These are phyloP conservation scores for Beauveria sp. DNA, from an alignment of 2,329 filamentous ascomycete species.

Conservation along the genomic window DNA sequence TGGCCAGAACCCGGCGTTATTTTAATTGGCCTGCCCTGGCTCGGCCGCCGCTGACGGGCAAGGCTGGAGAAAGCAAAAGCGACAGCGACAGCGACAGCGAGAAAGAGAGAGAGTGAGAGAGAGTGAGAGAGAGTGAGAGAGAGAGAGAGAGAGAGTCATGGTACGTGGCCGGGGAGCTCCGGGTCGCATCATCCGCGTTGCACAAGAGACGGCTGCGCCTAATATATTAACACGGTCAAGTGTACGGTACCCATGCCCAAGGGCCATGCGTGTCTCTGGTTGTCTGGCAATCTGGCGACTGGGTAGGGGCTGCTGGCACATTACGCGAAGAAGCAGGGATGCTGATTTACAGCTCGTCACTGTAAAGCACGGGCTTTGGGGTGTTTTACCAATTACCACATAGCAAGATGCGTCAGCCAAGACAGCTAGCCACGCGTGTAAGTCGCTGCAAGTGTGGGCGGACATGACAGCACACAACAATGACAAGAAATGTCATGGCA, in stretches of 20 bases:
- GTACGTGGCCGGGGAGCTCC: background rate
- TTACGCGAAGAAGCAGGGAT: background rate
- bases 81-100: background rate
- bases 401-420: background rate
- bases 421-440: background rate
- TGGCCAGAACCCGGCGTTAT: background rate
- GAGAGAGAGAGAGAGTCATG: background rate
- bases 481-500: background rate
- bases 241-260: background rate
- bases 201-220: background rate
- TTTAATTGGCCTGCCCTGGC: background rate
- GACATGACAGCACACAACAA: background rate
- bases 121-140: background rate
- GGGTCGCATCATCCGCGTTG: slow-evolving; percentile 6
- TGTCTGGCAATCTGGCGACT: no score
- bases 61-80: background rate
- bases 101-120: background rate
- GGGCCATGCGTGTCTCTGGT: no score
- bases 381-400: no score
- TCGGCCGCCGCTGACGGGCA: no score
- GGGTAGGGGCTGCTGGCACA: no score
- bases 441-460: background rate
- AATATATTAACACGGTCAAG: background rate
- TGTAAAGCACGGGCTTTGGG: background rate
- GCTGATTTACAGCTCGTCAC: background rate